Evolutionary conservation across 108 stramenopile genomes (phyloP).

Genomic region (Nitzschia inconspicua): DNA sequence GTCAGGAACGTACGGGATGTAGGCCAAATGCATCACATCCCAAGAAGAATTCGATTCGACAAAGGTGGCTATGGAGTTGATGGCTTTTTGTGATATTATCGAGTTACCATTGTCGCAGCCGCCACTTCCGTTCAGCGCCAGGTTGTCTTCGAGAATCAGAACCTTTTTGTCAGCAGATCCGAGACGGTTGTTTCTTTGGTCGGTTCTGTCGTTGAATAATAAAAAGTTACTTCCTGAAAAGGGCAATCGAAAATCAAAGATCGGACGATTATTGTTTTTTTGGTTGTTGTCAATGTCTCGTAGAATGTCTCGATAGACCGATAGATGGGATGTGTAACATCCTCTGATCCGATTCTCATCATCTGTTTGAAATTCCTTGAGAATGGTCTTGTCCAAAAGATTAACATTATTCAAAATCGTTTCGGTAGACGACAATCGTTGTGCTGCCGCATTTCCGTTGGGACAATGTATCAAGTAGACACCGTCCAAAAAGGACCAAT

Average conservation of each 20-base stretch:
- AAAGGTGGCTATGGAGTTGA: slow-evolving; percentile 20
- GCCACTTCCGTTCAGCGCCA: slow-evolving; percentile 18
- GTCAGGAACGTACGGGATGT: slow-evolving; percentile 45
- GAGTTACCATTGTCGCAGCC: background rate
- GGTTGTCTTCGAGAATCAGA: slow-evolving; percentile 43
- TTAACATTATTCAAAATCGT: slow-evolving; percentile 19
- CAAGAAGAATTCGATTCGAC: background rate
- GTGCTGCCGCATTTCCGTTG: slow-evolving; percentile 27
- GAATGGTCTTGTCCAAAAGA: slow-evolving; percentile 14
- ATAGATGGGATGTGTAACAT: slow-evolving; percentile 42
- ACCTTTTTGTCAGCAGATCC: slow-evolving; percentile 4
- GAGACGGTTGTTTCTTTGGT: background rate
- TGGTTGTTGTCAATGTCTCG: background rate
- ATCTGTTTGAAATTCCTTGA: slow-evolving; percentile 46
- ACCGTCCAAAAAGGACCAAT: slow-evolving; percentile 34
- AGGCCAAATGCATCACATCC: slow-evolving; percentile 46
- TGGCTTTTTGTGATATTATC: slow-evolving; percentile 8
- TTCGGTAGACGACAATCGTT: slow-evolving; percentile 15
- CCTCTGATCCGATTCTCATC: slow-evolving; percentile 46
- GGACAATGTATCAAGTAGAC: slow-evolving; percentile 44
- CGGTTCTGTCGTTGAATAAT: background rate
- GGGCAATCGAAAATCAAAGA: background rate
- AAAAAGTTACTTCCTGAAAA: background rate
- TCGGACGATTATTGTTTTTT: too few species aligned
- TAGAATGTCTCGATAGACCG: slow-evolving; percentile 21